A percentile compares a stretch with the other conserved stretches of the same genome.
phyloP scores from a whole-genome alignment of 2,329 filamentous ascomycete species.

The Colletotrichum sp. region DNA sequence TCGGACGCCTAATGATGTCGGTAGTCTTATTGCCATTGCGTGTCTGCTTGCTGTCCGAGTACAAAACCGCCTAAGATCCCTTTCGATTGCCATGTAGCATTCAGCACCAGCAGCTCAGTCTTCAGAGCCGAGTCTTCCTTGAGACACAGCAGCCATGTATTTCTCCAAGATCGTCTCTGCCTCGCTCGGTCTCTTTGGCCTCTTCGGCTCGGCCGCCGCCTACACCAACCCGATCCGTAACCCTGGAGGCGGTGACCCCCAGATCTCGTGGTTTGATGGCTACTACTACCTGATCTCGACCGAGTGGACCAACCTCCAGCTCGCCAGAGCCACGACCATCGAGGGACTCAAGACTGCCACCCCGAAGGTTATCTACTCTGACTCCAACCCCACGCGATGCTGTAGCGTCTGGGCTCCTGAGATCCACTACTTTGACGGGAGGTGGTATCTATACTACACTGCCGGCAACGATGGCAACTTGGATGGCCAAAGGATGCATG shows the following conservation, averaged over 20 bases:
- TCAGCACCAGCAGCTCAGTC: neutral
- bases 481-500: constrained; percentile 55
- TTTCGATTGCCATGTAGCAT: neutral
- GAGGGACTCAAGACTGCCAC: constrained; percentile 59
- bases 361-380: constrained; percentile 55
- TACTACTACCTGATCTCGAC: constrained; percentile 65
- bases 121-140: neutral
- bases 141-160: neutral
- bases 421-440: constrained; percentile 53
- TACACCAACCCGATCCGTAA: constrained; percentile 59
- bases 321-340: constrained; percentile 59
- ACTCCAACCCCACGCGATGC: constrained; percentile 48
- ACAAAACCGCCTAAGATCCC: neutral
- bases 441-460: constrained; percentile 64
- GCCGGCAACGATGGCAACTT: constrained; percentile 51
- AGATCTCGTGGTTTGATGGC: constrained; percentile 55
- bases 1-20: neutral
- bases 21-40: neutral
- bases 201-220: constrained; percentile 28
- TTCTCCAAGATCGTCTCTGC: constrained; percentile 4
- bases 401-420: constrained; percentile 66
- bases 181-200: constrained; percentile 4
- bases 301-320: constrained; percentile 59
- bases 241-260: constrained; percentile 56
- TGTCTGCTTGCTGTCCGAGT: neutral